Evolutionary conservation across 257 asterid genomes (phyloP).

Genomic region (Coffea eugenioides): DNA sequence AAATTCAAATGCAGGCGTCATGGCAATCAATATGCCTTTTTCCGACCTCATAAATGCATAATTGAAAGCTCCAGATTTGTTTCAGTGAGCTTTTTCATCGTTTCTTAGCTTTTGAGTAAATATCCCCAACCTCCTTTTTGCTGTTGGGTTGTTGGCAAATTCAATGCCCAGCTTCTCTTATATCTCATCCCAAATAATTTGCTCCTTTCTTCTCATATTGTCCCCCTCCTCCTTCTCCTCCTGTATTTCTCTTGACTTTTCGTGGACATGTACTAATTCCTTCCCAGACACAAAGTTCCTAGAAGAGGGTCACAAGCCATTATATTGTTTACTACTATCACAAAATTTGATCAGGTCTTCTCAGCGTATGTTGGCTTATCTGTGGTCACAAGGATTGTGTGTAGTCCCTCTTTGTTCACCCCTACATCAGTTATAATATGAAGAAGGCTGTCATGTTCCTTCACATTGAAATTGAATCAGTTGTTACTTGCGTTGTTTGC

Average conservation of each 20-base stretch:
- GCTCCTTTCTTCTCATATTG: not conserved
- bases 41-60: slow-evolving; percentile 81
- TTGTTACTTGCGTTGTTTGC: not conserved
- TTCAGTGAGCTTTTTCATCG: slow-evolving; percentile 67
- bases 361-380: not conserved
- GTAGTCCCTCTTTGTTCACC: not conserved
- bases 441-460: not conserved
- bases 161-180: slow-evolving; percentile 23
- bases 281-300: slow-evolving; percentile 1
- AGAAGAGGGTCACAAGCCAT: not conserved
- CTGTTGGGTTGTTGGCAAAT: slow-evolving; percentile 44
- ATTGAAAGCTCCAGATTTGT: slow-evolving; percentile 68
- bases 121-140: slow-evolving; percentile 34
- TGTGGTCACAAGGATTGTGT: slow-evolving; percentile 8
- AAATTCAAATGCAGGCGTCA: slow-evolving; percentile 53
- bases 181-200: slow-evolving; percentile 10
- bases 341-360: not conserved
- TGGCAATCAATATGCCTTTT: slow-evolving; percentile 43
- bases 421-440: not conserved
- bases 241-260: not conserved
- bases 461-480: not conserved
- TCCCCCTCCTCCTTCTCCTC: too few relatives aligned
- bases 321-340: not conserved
- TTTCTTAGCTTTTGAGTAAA: slow-evolving; percentile 41
- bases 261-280: slow-evolving; percentile 10